Evolutionary conservation across 306 rosid genomes (phyloP).

Genomic region (Myrica gale): DNA sequence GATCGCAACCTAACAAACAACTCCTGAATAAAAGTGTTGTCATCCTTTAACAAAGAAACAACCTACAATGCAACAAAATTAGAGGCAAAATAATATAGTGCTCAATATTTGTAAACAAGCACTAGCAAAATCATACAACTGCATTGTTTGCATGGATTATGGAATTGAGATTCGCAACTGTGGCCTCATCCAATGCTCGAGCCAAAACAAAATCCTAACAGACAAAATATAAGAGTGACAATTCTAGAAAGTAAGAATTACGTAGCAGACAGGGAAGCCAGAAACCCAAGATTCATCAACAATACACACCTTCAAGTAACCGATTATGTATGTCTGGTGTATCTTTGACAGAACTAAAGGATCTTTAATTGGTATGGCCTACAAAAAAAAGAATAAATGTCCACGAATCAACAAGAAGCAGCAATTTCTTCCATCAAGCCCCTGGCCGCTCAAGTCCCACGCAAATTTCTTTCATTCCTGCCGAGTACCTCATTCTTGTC

Average conservation of each 20-base stretch:
- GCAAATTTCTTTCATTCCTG: no score
- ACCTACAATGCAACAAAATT: conserved; percentile 51
- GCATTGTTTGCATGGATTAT: conserved; percentile 88
- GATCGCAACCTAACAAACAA: conserved; percentile 77
- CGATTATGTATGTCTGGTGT: conserved; percentile 94
- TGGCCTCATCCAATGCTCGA: conserved; percentile 80
- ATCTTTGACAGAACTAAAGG: conserved; percentile 75
- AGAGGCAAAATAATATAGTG: conserved; percentile 19
- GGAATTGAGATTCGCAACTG: conserved; percentile 75
- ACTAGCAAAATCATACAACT: conserved; percentile 48
- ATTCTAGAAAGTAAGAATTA: conserved; percentile 23
- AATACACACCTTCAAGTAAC: conserved; percentile 77
- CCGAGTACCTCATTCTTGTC: no score
- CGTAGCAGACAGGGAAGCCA: conserved; percentile 15
- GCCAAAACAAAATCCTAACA: conserved; percentile 90
- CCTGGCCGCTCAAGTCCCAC: no score
- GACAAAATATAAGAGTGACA: conserved; percentile 13
- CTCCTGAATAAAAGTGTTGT: conserved; percentile 85
- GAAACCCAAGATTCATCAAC: conserved; percentile 14
- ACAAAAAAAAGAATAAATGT: conserved; percentile 25
- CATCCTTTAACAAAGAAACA: conserved; percentile 84
- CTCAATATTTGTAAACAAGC: conserved; percentile 11
- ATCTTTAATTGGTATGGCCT: conserved; percentile 95
- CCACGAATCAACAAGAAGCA: not conserved
- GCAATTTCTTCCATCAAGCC: conserved; percentile 17